Evolutionary conservation across 306 rosid genomes (phyloP), one percentile per base, ranked within the genome.

Genomic region (Echinosophora koreensis): DNA sequence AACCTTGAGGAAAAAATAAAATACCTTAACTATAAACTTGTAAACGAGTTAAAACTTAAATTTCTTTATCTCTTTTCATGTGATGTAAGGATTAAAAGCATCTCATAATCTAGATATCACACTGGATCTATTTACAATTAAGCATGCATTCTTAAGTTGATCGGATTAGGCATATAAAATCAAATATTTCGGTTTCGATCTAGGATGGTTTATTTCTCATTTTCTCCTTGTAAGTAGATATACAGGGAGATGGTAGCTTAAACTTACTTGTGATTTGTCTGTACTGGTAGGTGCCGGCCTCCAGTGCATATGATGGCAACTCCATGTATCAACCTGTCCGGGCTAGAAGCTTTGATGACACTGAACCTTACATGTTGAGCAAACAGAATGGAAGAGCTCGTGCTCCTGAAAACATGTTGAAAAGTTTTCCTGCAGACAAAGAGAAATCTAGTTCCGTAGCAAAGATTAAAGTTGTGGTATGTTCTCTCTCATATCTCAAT

Each of bases 401-500:
- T 18, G 90, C 83, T 85, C 82, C 96, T 17, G 99, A 96, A 28
- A 92, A 81, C 57, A 80, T 90, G 61, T 71, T 86, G 75, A 96
- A 90, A 85, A 88, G 81, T 72, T 80, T 92, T 71, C 89, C 98
- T 56, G 82, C 84, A 16, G 98, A 96, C 77, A 96, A 96, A 85
- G 99, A 96, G 88, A 96, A 86, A 80, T 74, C 96, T 9, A 90
- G 89, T 81, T 83, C 96, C 69, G 98, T 96, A 2, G 99, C 99
- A 60, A 96, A 96, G 91, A 96, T 96, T 68, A 96, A 92, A 96
- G 99, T 96, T 76, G 99, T 96, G 94, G 99, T 96, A 96, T 70
- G 99, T 84, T 68, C 73, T 78, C 67, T 77, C 49, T 71, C 27
- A 39, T 65, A 69, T 67, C 18, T 62, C 32, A 38, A 6, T 76